phyloP scores from a whole-genome alignment of 2,329 filamentous ascomycete species.

The Phoma sp. region DNA sequence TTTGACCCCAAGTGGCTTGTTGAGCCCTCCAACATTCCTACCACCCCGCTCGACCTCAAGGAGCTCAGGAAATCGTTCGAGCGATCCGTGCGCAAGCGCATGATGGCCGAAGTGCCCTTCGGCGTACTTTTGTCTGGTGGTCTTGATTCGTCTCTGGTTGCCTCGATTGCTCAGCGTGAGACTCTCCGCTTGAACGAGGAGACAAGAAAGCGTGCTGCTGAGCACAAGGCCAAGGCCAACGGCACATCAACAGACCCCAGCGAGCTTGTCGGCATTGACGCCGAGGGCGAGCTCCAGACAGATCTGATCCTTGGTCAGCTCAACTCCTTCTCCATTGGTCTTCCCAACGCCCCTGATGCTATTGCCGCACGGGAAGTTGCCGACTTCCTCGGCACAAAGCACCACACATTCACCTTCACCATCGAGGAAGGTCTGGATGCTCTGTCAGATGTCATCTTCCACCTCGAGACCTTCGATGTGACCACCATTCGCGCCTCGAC shows the following conservation, averaged over 20 bases:
- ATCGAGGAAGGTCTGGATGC: conserved; percentile 97
- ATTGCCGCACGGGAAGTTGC: conserved; percentile 91
- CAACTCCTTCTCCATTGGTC: conserved; percentile 98
- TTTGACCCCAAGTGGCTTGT: conserved; percentile 88
- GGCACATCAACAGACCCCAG: conserved; percentile 23
- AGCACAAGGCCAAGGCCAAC: conserved; percentile 29
- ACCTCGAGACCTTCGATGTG: conserved; percentile 97
- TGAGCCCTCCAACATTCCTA: conserved; percentile 79
- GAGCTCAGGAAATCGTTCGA: conserved; percentile 81
- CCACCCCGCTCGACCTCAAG: conserved; percentile 82
- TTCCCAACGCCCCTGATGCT: conserved; percentile 90
- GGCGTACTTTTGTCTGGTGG: conserved; percentile 94
- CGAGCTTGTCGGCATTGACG: conserved; percentile 89
- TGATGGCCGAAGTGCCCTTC: conserved; percentile 99
- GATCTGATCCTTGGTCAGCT: conserved; percentile 91
- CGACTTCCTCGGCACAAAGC: conserved; percentile 95
- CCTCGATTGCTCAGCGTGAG: conserved; percentile 93
- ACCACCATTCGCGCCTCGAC: conserved; percentile 98
- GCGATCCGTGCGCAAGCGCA: conserved; percentile 88
- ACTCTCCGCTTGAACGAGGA: conserved; percentile 76
- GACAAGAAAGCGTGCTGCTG: conserved; percentile 54
- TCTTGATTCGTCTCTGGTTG: conserved; percentile 92
- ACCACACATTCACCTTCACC: conserved; percentile 98
- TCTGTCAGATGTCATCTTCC: conserved; percentile 95
- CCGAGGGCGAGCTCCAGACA: conserved; percentile 85